Conservation (phyloP, 805 yeast genomes). For the Schizosaccharomyces japonicus region DNA sequence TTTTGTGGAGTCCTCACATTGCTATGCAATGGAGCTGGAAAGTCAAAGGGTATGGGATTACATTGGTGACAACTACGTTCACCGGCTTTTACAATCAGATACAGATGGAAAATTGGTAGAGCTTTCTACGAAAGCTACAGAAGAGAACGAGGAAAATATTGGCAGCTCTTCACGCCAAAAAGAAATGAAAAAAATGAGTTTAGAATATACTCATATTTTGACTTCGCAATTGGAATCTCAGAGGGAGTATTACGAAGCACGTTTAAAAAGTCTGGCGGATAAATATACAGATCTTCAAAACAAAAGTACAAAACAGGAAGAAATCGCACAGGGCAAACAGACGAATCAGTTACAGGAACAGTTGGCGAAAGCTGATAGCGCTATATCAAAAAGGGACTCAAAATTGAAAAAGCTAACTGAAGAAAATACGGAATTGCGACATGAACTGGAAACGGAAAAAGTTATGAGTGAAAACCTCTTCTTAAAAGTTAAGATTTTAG, state of each 20-base stretch:
- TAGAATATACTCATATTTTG: slow-evolving; percentile 59
- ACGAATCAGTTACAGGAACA: background rate
- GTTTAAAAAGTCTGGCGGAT: slow-evolving; percentile 19
- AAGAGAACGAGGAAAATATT: slow-evolving; percentile 5
- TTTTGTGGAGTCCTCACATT: slow-evolving; percentile 52
- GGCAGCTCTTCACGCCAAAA: slow-evolving; percentile 11
- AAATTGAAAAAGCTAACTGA: slow-evolving; percentile 7
- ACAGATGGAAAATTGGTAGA: slow-evolving; percentile 79
- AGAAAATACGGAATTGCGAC: slow-evolving; percentile 14
- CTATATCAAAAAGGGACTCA: slow-evolving; percentile 6
- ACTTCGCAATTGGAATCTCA: slow-evolving; percentile 69
- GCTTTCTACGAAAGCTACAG: slow-evolving; percentile 19
- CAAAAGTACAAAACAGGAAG: slow-evolving; percentile 11
- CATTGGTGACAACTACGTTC: slow-evolving; percentile 76
- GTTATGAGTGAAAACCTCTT: slow-evolving; percentile 22
- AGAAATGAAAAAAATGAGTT: slow-evolving; percentile 34
- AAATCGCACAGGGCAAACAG: slow-evolving; percentile 9
- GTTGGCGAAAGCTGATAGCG: slow-evolving; percentile 5
- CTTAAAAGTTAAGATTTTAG: slow-evolving; percentile 19
- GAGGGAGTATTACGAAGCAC: slow-evolving; percentile 52
- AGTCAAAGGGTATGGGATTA: slow-evolving; percentile 89
- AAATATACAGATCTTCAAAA: slow-evolving; percentile 11
- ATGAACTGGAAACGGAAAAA: slow-evolving; percentile 26
- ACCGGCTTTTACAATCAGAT: slow-evolving; percentile 59
- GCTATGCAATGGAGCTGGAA: slow-evolving; percentile 69